These are phyloP conservation scores for Salvia hispanica DNA, from an alignment of 257 asterid genomes.

Conservation along the genomic window DNA sequence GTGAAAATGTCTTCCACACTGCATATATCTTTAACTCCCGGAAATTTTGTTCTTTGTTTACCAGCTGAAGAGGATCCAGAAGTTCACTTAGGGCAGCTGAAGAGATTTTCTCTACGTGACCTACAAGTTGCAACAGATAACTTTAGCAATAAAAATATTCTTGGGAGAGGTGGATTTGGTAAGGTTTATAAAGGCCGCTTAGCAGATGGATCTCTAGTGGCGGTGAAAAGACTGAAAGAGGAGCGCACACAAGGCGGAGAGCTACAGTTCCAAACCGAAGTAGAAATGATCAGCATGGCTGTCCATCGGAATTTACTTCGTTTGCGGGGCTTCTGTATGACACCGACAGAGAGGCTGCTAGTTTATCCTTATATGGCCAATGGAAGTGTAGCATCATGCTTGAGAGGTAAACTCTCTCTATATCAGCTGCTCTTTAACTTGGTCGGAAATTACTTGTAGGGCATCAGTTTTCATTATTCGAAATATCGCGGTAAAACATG, in stretches of 20 bases:
- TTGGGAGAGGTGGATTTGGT: conserved; percentile 87
- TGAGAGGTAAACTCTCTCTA: conserved; percentile 63
- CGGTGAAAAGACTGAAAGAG: conserved; percentile 84
- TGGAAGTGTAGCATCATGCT: conserved; percentile 95
- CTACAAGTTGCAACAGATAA: conserved; percentile 78
- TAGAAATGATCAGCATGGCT: conserved; percentile 91
- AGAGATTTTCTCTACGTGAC: conserved; percentile 76
- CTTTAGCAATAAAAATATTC: conserved; percentile 71
- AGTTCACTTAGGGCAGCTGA: conserved; percentile 91
- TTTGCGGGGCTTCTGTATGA: conserved; percentile 87
- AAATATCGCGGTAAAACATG: background rate
- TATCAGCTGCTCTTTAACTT: background rate
- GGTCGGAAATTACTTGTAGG: conserved; percentile 5
- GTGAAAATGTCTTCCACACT: background rate
- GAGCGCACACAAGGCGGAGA: conserved; percentile 88
- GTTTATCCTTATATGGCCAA: conserved; percentile 92
- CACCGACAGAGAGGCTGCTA: conserved; percentile 87
- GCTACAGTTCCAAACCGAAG: conserved; percentile 87
- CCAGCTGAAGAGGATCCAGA: conserved; percentile 95
- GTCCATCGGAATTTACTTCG: conserved; percentile 86
- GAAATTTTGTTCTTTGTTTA: conserved; percentile 27
- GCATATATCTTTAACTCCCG: conserved; percentile 18
- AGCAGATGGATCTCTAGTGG: conserved; percentile 85
- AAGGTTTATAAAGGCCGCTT: conserved; percentile 91
- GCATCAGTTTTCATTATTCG: conserved; percentile 12